These are phyloP conservation scores for Barnettozyma sp. DNA, from an alignment of 805 yeast genomes.

Conservation along the genomic window DNA sequence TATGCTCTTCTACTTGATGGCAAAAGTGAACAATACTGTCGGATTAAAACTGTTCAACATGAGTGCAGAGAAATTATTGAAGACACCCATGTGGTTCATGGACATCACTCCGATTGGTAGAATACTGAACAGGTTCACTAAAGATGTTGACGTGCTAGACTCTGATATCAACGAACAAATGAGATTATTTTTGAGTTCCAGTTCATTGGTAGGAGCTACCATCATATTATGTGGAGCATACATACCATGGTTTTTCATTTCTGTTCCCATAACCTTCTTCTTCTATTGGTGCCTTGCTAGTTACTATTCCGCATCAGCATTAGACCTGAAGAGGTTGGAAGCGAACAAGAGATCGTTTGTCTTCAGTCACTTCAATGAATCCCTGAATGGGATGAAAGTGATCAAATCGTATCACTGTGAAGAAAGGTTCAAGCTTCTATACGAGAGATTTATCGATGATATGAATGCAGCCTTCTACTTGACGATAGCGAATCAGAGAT, in stretches of 20 bases:
- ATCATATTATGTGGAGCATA: conserved; percentile 60
- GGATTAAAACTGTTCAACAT: conserved; percentile 48
- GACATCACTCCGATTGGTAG: conserved; percentile 85
- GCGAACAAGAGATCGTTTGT: conserved; percentile 65
- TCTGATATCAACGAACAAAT: conserved; percentile 69
- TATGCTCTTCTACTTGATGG: conserved; percentile 49
- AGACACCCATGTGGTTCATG: conserved; percentile 76
- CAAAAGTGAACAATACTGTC: conserved; percentile 45
- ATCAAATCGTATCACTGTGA: conserved; percentile 53
- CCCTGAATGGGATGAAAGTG: conserved; percentile 59
- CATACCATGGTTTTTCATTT: conserved; percentile 70
- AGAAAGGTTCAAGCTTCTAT: conserved; percentile 39
- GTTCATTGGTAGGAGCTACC: conserved; percentile 51
- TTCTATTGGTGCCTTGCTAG: conserved; percentile 40
- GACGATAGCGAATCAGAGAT: conserved; percentile 60
- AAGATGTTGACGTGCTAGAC: conserved; percentile 78
- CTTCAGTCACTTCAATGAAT: conserved; percentile 66
- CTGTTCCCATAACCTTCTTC: conserved; percentile 44
- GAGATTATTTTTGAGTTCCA: conserved; percentile 48
- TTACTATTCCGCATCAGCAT: conserved; percentile 61
- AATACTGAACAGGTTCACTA: conserved; percentile 76
- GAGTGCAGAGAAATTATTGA: conserved; percentile 51
- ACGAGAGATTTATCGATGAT: conserved; percentile 42
- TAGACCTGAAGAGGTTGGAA: conserved; percentile 74
- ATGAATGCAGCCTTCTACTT: conserved; percentile 64